Conservation (phyloP, 2,329 filamentous ascomycete genomes). For the Alternaria angustiovoidea region DNA sequence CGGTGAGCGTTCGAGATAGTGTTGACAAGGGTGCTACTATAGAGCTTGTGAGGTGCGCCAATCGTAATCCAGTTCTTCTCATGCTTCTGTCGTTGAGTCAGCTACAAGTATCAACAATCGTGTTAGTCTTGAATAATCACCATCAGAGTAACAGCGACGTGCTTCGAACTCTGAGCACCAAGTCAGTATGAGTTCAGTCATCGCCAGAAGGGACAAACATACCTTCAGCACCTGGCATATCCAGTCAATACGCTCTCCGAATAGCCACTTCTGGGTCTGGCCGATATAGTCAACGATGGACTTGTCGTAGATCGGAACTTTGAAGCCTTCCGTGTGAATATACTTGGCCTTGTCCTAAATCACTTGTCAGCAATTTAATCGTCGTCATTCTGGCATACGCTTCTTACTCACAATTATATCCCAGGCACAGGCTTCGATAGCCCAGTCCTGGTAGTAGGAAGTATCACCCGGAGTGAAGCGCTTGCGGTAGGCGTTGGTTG, state of each 20-base stretch:
- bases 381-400: not conserved
- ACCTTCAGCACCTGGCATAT: conserved; percentile 19
- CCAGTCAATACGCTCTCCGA: conserved; percentile 21
- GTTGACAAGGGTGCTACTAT: conserved; percentile 16
- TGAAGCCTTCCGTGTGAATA: conserved; percentile 21
- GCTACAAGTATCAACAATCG: not conserved
- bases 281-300: conserved; percentile 16
- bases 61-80: conserved; percentile 20
- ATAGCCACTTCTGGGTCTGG: conserved; percentile 21
- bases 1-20: conserved; percentile 17
- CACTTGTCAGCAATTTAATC: not conserved
- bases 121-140: not conserved
- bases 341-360: conserved; percentile 8
- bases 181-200: not conserved
- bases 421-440: conserved; percentile 24
- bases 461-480: conserved; percentile 12
- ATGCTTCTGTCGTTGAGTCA: conserved; percentile 16
- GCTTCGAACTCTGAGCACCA: conserved; percentile 10
- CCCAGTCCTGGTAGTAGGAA: conserved; percentile 18
- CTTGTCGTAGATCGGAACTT: conserved; percentile 16
- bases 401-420: conserved; percentile 13
- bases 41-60: conserved; percentile 24
- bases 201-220: not conserved
- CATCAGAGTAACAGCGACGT: conserved; percentile 19
- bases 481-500: conserved; percentile 19